phyloP scores from a whole-genome alignment of 352 stramenopile species.

The Pilasporangium apinafurcum region DNA sequence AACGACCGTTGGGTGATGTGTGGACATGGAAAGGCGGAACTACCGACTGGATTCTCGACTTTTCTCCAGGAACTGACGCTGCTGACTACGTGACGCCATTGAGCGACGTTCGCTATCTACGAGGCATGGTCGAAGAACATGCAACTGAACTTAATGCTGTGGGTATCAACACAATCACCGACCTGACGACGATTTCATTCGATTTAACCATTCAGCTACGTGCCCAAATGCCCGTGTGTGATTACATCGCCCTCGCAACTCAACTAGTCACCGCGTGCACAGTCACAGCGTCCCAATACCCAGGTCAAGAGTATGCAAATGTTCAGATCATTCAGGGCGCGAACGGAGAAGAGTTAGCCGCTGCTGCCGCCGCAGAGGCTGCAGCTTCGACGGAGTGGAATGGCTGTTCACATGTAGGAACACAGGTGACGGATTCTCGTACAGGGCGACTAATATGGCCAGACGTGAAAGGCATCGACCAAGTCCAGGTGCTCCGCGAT shows the following conservation, averaged over 20 bases:
- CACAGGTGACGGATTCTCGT: slow-evolving; percentile 23
- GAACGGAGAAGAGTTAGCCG: slow-evolving; percentile 5
- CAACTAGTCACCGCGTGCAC: slow-evolving; percentile 49
- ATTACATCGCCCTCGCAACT: slow-evolving; percentile 62
- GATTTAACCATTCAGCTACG: slow-evolving; percentile 48
- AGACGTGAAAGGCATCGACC: slow-evolving; percentile 56
- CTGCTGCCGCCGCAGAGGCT: slow-evolving; percentile 5
- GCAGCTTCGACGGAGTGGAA: slow-evolving; percentile 32
- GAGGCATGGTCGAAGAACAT: slow-evolving; percentile 42
- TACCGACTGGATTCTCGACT: slow-evolving; percentile 42
- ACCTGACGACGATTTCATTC: slow-evolving; percentile 62
- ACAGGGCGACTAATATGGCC: slow-evolving; percentile 44
- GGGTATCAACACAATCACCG: slow-evolving; percentile 71
- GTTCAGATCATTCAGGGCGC: slow-evolving; percentile 27
- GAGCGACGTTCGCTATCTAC: slow-evolving; percentile 41
- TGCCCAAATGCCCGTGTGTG: slow-evolving; percentile 50
- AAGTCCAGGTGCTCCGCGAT: slow-evolving; percentile 54
- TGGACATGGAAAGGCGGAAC: slow-evolving; percentile 47
- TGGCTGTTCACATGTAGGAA: slow-evolving; percentile 46
- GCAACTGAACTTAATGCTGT: slow-evolving; percentile 37
- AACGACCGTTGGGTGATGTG: slow-evolving; percentile 50
- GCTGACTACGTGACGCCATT: slow-evolving; percentile 34
- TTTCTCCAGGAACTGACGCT: slow-evolving; percentile 16
- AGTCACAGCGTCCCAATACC: slow-evolving; percentile 29
- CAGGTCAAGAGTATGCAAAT: slow-evolving; percentile 40